These are phyloP conservation scores for Trichosanthes cucumerina DNA, from an alignment of 306 rosid genomes.

Conservation along the genomic window DNA sequence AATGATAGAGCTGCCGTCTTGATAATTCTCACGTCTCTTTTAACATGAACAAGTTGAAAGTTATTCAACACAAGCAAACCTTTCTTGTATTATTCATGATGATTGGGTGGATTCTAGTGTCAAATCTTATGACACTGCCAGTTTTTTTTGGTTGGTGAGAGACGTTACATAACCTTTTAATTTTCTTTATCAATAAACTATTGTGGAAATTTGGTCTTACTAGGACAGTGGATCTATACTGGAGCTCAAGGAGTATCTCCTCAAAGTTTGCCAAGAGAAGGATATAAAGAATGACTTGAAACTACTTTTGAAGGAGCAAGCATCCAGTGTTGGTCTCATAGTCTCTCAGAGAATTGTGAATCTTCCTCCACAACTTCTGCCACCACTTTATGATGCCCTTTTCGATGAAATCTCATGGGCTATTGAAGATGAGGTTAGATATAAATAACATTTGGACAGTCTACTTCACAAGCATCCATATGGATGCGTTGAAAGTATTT, in stretches of 20 bases:
- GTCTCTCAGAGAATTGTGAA: constrained; percentile 71
- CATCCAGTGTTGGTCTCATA: constrained; percentile 43
- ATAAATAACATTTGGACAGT: constrained; percentile 14
- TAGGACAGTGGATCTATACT: constrained; percentile 51
- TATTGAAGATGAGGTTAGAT: constrained; percentile 87
- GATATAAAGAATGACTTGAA: constrained; percentile 29
- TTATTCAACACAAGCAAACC: neutral
- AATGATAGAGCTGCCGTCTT: neutral
- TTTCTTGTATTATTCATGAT: neutral
- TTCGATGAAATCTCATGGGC: constrained; percentile 88
- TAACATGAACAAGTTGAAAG: neutral
- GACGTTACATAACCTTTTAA: neutral
- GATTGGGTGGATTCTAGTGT: neutral
- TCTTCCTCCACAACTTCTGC: constrained; percentile 79
- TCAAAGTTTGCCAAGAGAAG: constrained; percentile 37
- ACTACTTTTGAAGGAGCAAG: constrained; percentile 48
- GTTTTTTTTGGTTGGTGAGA: neutral
- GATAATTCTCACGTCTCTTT: neutral
- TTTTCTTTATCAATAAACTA: neutral
- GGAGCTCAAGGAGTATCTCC: constrained; percentile 51
- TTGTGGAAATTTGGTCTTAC: constrained; percentile 9
- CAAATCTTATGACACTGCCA: neutral
- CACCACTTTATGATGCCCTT: constrained; percentile 72
- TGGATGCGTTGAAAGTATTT: neutral
- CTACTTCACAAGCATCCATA: constrained; percentile 14